A percentile compares a stretch with the other conserved stretches of the same genome.
Conservation (phyloP, 768 basidiomycete genomes). For the Clitopilus passeckerianus region DNA sequence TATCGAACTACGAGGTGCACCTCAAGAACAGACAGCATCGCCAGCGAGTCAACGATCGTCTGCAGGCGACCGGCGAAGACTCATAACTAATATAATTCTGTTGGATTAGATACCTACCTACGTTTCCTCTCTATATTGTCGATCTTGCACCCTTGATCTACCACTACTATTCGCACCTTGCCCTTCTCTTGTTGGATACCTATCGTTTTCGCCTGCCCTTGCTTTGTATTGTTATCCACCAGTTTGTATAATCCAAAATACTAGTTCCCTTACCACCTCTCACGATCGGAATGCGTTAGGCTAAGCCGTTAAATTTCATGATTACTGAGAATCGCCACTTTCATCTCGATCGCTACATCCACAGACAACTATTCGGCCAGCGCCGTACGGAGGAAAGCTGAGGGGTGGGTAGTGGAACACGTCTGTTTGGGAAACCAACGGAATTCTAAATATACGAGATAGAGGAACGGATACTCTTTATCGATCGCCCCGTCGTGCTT, state of each 20-base stretch:
- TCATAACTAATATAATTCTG: constrained; percentile 8
- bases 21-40: constrained; percentile 82
- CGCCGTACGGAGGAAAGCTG: too few relatives aligned
- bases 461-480: too few relatives aligned
- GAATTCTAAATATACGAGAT: too few relatives aligned
- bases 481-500: too few relatives aligned
- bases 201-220: background rate
- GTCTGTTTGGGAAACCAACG: too few relatives aligned
- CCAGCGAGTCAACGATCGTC: constrained; percentile 62
- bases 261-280: background rate
- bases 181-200: background rate
- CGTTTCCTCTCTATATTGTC: constrained; percentile 3
- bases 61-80: constrained; percentile 17
- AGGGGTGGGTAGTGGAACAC: too few relatives aligned
- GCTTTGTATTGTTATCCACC: constrained; percentile 1
- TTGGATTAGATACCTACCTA: constrained; percentile 2
- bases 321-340: too few relatives aligned
- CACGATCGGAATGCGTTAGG: too few relatives aligned
- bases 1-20: constrained; percentile 91
- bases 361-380: too few relatives aligned
- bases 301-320: too few relatives aligned
- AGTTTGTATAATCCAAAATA: constrained; percentile 1
- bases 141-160: constrained; percentile 1
- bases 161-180: background rate
- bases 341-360: too few relatives aligned